A percentile compares a stretch with the other conserved stretches of the same genome.
Evolutionary conservation across 2,329 filamentous ascomycete genomes (phyloP).

Genomic region (Lasiodiplodia gonubiensis): DNA sequence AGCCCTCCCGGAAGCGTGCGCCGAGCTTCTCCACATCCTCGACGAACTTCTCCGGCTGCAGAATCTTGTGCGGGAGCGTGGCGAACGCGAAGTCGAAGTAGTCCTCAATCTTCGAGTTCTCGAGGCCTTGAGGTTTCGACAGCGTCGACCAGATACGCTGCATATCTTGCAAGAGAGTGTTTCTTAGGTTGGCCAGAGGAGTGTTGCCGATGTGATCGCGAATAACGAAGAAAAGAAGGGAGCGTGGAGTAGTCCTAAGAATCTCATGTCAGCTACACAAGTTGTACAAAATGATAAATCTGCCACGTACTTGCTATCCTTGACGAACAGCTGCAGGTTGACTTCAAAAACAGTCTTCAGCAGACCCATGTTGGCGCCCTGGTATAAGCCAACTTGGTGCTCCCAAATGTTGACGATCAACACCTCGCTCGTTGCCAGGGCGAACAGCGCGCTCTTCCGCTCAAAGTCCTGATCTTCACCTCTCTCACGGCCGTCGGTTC

Average conservation of each 20-base stretch:
- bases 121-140: constrained; percentile 87
- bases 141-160: constrained; percentile 91
- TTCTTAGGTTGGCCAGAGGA: constrained; percentile 85
- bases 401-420: constrained; percentile 99
- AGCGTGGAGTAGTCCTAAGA: constrained; percentile 78
- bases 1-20: constrained; percentile 80
- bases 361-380: constrained; percentile 98
- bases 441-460: constrained; percentile 96
- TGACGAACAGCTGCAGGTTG: constrained; percentile 94
- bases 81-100: constrained; percentile 99
- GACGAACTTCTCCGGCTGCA: constrained; percentile 90
- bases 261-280: constrained; percentile 19
- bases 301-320: constrained; percentile 80
- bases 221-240: constrained; percentile 97
- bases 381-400: constrained; percentile 96
- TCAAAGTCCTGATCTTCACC: constrained; percentile 99
- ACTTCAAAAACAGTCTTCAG: constrained; percentile 99
- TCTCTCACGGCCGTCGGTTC: constrained; percentile 92
- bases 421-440: constrained; percentile 95
- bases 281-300: background rate
- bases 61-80: constrained; percentile 92
- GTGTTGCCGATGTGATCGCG: constrained; percentile 95
- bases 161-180: constrained; percentile 88
- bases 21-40: constrained; percentile 80
- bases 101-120: constrained; percentile 88